phyloP scores from a whole-genome alignment of 108 stramenopile species.

The Chaetoceros muelleri region DNA sequence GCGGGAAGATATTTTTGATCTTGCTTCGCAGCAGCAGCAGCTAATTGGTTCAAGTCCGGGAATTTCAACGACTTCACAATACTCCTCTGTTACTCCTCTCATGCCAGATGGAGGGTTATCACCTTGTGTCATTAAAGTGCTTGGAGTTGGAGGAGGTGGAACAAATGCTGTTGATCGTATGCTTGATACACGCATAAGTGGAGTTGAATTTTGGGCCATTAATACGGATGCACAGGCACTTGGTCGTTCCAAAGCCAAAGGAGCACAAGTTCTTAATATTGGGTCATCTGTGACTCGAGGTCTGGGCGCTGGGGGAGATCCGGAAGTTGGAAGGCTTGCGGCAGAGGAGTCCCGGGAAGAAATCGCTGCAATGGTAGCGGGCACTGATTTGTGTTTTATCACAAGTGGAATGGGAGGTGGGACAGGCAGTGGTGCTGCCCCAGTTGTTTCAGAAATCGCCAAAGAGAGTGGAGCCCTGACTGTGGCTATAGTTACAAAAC shows the following conservation, averaged over 20 bases:
- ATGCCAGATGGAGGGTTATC: conserved; percentile 34
- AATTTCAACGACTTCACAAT: not conserved
- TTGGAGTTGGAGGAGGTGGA: conserved; percentile 69
- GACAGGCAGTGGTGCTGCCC: conserved; percentile 81
- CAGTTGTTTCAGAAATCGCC: conserved; percentile 67
- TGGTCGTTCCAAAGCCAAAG: conserved; percentile 14
- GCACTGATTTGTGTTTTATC: conserved; percentile 82
- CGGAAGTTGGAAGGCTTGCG: conserved; percentile 44
- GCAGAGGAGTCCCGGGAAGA: conserved; percentile 75
- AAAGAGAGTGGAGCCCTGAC: conserved; percentile 71
- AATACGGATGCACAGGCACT: conserved; percentile 73
- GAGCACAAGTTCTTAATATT: conserved; percentile 32
- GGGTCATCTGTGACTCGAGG: conserved; percentile 49
- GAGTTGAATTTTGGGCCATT: conserved; percentile 64
- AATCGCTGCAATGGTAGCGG: conserved; percentile 57
- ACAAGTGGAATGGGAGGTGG: conserved; percentile 87
- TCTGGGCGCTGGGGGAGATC: conserved; percentile 63
- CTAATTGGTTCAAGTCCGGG: no score
- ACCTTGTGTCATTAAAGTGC: conserved; percentile 41
- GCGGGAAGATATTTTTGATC: not conserved
- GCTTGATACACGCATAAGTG: conserved; percentile 40
- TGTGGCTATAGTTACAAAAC: conserved; percentile 82
- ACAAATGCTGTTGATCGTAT: conserved; percentile 50
- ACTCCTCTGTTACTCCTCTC: conserved; percentile 3
- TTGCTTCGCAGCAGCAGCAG: no score